Conservation (phyloP, 2,329 filamentous ascomycete genomes). For the Phaeosphaeria sp. region DNA sequence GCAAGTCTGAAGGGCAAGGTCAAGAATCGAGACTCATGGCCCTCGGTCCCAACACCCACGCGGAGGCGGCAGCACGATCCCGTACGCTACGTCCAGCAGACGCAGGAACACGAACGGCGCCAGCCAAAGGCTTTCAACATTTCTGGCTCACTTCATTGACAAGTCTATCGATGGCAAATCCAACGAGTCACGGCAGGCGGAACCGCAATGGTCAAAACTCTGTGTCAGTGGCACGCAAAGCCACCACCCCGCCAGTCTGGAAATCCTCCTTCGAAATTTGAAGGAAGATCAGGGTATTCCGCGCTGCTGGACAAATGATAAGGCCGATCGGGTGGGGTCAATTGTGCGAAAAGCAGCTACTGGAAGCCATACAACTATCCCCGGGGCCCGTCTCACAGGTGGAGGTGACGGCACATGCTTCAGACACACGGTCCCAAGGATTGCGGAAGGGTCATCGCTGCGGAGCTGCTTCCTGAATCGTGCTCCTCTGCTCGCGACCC, state of each 20-base stretch:
- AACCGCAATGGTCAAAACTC: conserved; percentile 19
- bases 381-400: conserved; percentile 44
- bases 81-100: conserved; percentile 15
- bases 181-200: conserved; percentile 26
- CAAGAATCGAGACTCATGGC: conserved; percentile 15
- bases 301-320: conserved; percentile 43
- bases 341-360: conserved; percentile 32
- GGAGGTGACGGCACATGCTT: conserved; percentile 28
- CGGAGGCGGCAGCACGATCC: conserved; percentile 13
- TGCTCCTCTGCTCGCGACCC: conserved; percentile 24
- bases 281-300: conserved; percentile 44
- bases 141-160: conserved; percentile 14
- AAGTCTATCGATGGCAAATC: conserved; percentile 10
- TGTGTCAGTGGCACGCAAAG: conserved; percentile 21
- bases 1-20: conserved; percentile 2
- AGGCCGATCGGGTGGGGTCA: conserved; percentile 42
- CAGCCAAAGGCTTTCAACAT: conserved; percentile 6
- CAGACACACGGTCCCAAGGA: conserved; percentile 20
- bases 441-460: conserved; percentile 32
- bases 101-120: conserved; percentile 13
- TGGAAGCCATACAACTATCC: conserved; percentile 49
- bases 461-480: conserved; percentile 42
- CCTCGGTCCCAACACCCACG: conserved; percentile 4
- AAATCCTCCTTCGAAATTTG: conserved; percentile 32
- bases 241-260: conserved; percentile 36